Evolutionary conservation across 495 filamentous ascomycete genomes (phyloP), one percentile per base, ranked within the genome.

Genomic region (Lindgomyces ingoldianus): DNA sequence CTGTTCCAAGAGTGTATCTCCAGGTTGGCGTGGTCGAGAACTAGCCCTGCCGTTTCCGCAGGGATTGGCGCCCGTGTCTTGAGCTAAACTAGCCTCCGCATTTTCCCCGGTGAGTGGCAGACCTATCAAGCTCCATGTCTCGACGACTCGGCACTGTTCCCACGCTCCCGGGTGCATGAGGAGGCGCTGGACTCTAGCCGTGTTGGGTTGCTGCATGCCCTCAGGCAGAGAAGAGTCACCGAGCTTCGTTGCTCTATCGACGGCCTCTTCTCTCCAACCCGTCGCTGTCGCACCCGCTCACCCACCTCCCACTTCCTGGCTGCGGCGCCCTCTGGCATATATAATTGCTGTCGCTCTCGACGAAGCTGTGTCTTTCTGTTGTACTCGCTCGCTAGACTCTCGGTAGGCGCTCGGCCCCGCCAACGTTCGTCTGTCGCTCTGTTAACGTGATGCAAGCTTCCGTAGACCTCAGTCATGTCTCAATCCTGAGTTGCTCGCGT

Each of bases 171-270:
- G 57, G 46, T 27, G 46, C 27, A 27, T 44, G 19, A 25, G 30
- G 21, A 41, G 30, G 3, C 33, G 9, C 29, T 6, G 2, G 50
- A 26, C 6, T 18, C 29, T 33, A n/a, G 26, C 50, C 36, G n/a
- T 11, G 1, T 39, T 10, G n/a, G 50, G 10, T 4, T n/a, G 25
- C 11, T 57, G 18, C 21, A 30, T 41, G 53, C 53, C 53, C 46
- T 30, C 54, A 57, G 54, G 54, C 63, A 12, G 29, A 24, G 49
- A 68, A 59, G 54, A 64, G 59, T 68, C 65, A 68, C 59, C 45
- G 45, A 58, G 53, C 62, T 21, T 33, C 42, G 19, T 52, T 49
- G 19, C 25, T 26, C 27, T 42, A 44, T 66, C 57, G 63, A 30
- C 63, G 57, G 64, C 60, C 55, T 69, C 57, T 45, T 44, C 54